A percentile compares a stretch with the other conserved stretches of the same genome.
Evolutionary conservation across 331 rosid species (phyloP).

Genomic region (Arachis monticola): DNA sequence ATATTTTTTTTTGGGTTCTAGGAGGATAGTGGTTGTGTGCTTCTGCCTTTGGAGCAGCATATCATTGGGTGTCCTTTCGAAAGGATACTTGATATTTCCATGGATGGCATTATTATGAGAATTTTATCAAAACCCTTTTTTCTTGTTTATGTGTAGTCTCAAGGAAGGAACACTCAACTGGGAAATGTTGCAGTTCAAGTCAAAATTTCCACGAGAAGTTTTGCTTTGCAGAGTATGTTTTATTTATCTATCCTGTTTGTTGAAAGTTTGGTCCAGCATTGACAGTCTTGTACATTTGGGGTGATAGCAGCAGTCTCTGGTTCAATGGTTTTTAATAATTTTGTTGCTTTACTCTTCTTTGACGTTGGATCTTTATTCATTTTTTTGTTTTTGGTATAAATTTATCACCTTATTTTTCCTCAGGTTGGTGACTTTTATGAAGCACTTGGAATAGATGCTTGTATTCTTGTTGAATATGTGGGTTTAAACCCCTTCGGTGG

Average conservation of each 20-base stretch:
- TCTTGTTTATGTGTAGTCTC: conserved; percentile 52
- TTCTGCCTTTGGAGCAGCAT: too few relatives aligned
- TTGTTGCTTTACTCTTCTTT: too few relatives aligned
- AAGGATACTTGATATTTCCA: conserved; percentile 16
- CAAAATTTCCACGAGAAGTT: conserved; percentile 88
- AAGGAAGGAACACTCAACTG: conserved; percentile 92
- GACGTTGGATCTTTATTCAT: too few relatives aligned
- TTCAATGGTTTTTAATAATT: too few relatives aligned
- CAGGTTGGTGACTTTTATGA: conserved; percentile 98
- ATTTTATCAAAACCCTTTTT: too few relatives aligned
- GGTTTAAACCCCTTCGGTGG: conserved; percentile 96
- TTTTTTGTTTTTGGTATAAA: too few relatives aligned
- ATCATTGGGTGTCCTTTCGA: neutral
- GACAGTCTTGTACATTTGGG: too few relatives aligned
- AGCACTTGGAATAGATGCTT: conserved; percentile 92
- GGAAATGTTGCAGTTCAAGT: conserved; percentile 87
- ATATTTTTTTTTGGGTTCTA: too few relatives aligned
- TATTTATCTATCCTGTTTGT: neutral
- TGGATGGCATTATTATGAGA: neutral
- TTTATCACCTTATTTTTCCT: neutral
- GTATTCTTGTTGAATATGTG: conserved; percentile 86
- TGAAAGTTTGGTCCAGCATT: too few relatives aligned
- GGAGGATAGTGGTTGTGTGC: too few relatives aligned
- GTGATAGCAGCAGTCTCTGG: too few relatives aligned
- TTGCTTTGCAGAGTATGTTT: conserved; percentile 87